Base-by-base conservation (phyloP, 1,284 basidiomycete species). In the Takashimella tepidaria region DNA sequence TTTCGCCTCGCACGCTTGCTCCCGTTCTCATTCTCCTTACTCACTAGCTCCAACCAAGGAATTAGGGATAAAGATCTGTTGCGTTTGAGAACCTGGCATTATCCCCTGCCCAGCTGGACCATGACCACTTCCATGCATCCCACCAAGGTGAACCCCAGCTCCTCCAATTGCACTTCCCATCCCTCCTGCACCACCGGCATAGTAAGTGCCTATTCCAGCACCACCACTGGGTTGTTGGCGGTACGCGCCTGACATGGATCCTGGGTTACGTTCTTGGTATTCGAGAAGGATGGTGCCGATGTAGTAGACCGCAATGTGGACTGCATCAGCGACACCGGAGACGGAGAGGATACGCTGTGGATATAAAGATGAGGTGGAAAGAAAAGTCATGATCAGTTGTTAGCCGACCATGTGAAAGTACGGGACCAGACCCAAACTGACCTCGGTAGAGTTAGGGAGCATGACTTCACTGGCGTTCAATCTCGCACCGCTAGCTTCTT, bases 221-320 rank as follows among this genome's bases (percentile, higher is more conserved):
- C 63, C 8, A 1, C 24, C 41, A 23, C 40, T 42, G 20, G 31
- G 25, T 49, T 55, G 58, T 57, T 76, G 75, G 45, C 72, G 63
- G 62, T 77, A 77, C 10, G 67, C 61, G 8, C 63, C 57, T 8
- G 58, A 53, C 24, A 54, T 51, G 16, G 58, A 58, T 21, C 67
- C 66, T 1, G 73, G 69, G 50, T 69, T 67, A 47, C 88, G 86
- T 67, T 95, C 92, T 73, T 93, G 89, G 45, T 92, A 91, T 75
- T 97, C 93, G 61, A 97, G 87, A 55, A 98, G 84, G 63, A 97
- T 96, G 61, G 92, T 95, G 50, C 93, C 93, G 57, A 98, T 93
- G 73, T 98, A 98, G 79, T 97, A 98, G 5, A 96, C 97, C 25
- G 96, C 96, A 62, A 99, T 99, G 76, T 99, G 96, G 54, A 99